Evolutionary conservation across 768 basidiomycete species (phyloP), one percentile per base, ranked within the genome.

Genomic region (Hemileccinum rubropunctum): DNA sequence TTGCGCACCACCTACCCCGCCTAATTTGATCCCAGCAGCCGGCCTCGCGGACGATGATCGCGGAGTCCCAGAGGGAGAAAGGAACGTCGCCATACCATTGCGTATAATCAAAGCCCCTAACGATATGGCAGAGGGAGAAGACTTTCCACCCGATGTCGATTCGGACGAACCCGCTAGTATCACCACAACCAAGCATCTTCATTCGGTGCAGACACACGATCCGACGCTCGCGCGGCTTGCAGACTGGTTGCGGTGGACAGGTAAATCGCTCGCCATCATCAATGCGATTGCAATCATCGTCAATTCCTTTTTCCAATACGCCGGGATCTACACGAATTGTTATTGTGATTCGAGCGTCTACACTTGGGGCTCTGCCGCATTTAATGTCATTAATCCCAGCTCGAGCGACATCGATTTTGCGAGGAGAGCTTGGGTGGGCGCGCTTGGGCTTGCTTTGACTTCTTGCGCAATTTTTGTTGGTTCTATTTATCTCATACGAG

Each of bases 361-460:
- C 3, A 40, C 35, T 0, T 52, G 61, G 55, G 59, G 64, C 14
- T 2, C 33, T 11, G 34, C 27, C 0, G 70, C 71, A 2, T 75
- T 64, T 40, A 41, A 62, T 11, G 62, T 75, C 14, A 63, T 75
- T 2, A 2, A n/a, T 2, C 18, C 45, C 0, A 4, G 1, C 4
- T 0, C 6, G 1, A 48, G 43, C 6, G 72, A 73, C 37, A 23
- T 71, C 9, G 20, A 34, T 10, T 26, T 47, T 35, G 68, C 69
- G 58, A 62, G 49, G 33, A 26, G 14, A 0, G 69, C 69, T 14
- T 75, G 75, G 74, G 63, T 68, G 39, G 71, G 72, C 0, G 75
- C 65, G 1, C 62, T 72, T 0, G 54, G 48, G 9, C 57, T 76
- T 3, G 64, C 67, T 2, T 52, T 61, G 30, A 42, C 42, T 1